A percentile compares a stretch with the other conserved stretches of the same genome.
These are phyloP conservation scores for Tricholoma hemisulphureum DNA, from an alignment of 768 basidiomycete species.

Conservation along the genomic window DNA sequence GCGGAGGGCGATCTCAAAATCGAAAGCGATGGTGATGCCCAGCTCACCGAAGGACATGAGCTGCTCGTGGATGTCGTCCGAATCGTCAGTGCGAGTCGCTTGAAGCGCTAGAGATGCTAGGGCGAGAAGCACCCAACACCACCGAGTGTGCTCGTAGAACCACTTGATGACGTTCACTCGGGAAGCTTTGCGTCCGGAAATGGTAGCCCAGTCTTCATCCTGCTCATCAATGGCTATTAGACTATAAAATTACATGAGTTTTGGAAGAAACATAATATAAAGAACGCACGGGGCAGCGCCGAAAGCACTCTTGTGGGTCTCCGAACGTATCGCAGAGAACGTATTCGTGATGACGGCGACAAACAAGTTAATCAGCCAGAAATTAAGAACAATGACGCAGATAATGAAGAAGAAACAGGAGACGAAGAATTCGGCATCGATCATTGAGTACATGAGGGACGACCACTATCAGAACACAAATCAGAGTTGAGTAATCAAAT, in stretches of 20 bases:
- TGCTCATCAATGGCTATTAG: slow-evolving; percentile 46
- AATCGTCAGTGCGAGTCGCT: slow-evolving; percentile 60
- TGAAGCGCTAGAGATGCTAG: slow-evolving; percentile 70
- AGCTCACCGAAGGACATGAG: slow-evolving; percentile 68
- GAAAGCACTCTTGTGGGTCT: slow-evolving; percentile 90
- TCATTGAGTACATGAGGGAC: slow-evolving; percentile 80
- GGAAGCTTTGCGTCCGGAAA: slow-evolving; percentile 42
- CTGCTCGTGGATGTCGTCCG: slow-evolving; percentile 42
- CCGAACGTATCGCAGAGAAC: slow-evolving; percentile 81
- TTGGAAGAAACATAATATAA: not conserved
- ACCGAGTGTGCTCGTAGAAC: slow-evolving; percentile 57
- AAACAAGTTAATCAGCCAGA: slow-evolving; percentile 91
- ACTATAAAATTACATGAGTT: slow-evolving; percentile 17
- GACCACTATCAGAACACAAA: slow-evolving; percentile 54
- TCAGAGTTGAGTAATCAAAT: not conserved
- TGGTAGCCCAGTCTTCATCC: slow-evolving; percentile 61
- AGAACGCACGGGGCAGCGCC: slow-evolving; percentile 72
- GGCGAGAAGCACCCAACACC: slow-evolving; percentile 77
- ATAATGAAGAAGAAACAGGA: slow-evolving; percentile 86
- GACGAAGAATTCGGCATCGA: slow-evolving; percentile 88
- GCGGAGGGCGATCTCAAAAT: slow-evolving; percentile 82
- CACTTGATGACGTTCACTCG: slow-evolving; percentile 50
- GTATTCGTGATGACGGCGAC: slow-evolving; percentile 96
- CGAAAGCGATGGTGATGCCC: slow-evolving; percentile 78
- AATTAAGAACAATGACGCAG: slow-evolving; percentile 83